phyloP scores from a whole-genome alignment of 2,329 filamentous ascomycete species.

The Colletotrichum sp. region DNA sequence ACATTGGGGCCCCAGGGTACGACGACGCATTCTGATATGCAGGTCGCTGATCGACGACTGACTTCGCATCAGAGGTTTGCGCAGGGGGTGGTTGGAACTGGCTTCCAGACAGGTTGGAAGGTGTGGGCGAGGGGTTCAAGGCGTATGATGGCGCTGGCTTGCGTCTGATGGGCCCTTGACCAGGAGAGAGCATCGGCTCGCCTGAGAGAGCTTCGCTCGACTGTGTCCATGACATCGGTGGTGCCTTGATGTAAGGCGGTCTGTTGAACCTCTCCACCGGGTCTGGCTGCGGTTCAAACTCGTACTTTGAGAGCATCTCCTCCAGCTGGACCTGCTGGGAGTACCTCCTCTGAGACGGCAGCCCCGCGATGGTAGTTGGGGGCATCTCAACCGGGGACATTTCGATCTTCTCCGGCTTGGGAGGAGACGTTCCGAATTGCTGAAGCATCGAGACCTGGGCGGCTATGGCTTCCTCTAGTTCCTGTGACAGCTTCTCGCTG shows the following conservation, averaged over 20 bases:
- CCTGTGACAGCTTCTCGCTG: not conserved
- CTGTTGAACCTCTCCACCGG: not conserved
- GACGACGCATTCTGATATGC: slow-evolving; percentile 6
- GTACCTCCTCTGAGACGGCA: slow-evolving; percentile 12
- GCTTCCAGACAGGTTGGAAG: not conserved
- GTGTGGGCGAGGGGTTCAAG: not conserved
- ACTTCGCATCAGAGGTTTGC: not conserved
- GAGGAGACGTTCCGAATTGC: not conserved
- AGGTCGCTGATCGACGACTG: slow-evolving; percentile 2
- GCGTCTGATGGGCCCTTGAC: slow-evolving; percentile 12
- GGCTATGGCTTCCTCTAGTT: slow-evolving; percentile 8
- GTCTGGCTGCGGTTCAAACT: slow-evolving; percentile 3
- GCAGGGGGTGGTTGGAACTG: not conserved
- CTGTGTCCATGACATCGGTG: not conserved
- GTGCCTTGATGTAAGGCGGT: not conserved
- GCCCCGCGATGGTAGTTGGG: not conserved
- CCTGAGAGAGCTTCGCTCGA: not conserved
- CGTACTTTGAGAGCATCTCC: not conserved
- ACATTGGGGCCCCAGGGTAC: slow-evolving; percentile 6
- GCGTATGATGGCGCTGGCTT: slow-evolving; percentile 17
- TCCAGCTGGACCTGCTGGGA: slow-evolving; percentile 5
- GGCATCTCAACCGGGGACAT: not conserved
- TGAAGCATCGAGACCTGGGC: slow-evolving; percentile 9
- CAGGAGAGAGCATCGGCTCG: slow-evolving; percentile 6
- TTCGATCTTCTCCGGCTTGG: not conserved